Evolutionary conservation across 306 rosid genomes (phyloP).

Genomic region (Fragaria iinumae): DNA sequence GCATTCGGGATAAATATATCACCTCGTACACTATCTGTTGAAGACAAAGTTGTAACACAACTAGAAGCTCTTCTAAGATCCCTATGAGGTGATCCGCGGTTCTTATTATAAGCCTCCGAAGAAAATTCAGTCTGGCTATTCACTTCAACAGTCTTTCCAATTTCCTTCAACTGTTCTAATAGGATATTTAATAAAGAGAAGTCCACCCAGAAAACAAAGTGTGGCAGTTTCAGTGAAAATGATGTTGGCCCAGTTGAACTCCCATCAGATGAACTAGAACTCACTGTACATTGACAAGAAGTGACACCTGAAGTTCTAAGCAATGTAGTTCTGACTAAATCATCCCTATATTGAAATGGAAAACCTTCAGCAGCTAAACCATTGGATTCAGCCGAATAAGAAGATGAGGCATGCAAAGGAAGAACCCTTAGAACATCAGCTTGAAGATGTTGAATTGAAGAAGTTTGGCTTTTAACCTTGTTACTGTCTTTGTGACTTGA

Average conservation of each 20-base stretch:
- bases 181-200: slow-evolving; percentile 50
- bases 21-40: slow-evolving; percentile 51
- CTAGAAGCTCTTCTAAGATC: slow-evolving; percentile 40
- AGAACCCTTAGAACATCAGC: slow-evolving; percentile 63
- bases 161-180: slow-evolving; percentile 42
- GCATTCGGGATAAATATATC: slow-evolving; percentile 66
- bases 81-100: slow-evolving; percentile 31
- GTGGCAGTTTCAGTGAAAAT: slow-evolving; percentile 67
- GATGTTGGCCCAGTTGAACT: slow-evolving; percentile 40
- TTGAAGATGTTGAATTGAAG: slow-evolving; percentile 50
- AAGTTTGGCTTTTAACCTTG: slow-evolving; percentile 36
- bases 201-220: slow-evolving; percentile 72
- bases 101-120: slow-evolving; percentile 35
- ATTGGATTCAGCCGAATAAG: slow-evolving; percentile 42
- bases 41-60: slow-evolving; percentile 45
- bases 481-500: slow-evolving; percentile 42
- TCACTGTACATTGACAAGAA: slow-evolving; percentile 46
- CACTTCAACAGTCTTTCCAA: slow-evolving; percentile 46
- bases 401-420: slow-evolving; percentile 52
- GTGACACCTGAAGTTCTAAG: slow-evolving; percentile 67
- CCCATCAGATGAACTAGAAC: slow-evolving; percentile 52
- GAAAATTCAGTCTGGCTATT: slow-evolving; percentile 30
- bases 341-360: slow-evolving; percentile 47
- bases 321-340: slow-evolving; percentile 55
- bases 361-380: slow-evolving; percentile 42